Conservation (phyloP, 1,284 basidiomycete species). For the Mycosarcoma mackinlayi region DNA sequence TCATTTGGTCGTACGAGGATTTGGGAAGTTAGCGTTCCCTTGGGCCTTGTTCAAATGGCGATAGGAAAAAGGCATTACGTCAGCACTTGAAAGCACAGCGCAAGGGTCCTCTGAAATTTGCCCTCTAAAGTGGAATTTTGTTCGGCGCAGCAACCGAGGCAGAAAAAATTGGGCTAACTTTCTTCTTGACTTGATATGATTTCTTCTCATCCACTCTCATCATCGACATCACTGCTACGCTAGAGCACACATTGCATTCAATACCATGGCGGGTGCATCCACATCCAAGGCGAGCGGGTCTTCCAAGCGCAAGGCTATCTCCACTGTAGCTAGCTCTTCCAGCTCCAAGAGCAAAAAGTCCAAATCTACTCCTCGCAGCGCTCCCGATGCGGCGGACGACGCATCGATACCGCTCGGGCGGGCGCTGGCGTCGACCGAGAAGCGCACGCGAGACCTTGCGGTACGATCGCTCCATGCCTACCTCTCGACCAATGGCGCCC, state of each 20-base stretch:
- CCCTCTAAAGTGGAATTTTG: conserved; percentile 15
- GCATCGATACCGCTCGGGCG: conserved; percentile 56
- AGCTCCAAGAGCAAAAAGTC: conserved; percentile 10
- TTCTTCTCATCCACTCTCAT: background rate
- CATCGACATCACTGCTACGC: background rate
- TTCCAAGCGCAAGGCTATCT: conserved; percentile 20
- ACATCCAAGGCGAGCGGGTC: conserved; percentile 8
- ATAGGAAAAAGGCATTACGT: conserved; percentile 13
- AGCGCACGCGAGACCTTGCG: conserved; percentile 81
- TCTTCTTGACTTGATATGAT: background rate
- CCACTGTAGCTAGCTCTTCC: background rate
- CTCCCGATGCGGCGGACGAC: conserved; percentile 5
- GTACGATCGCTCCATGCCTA: conserved; percentile 81
- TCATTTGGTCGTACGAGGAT: too few species aligned
- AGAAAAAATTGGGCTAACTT: background rate
- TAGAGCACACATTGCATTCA: background rate
- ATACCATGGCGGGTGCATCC: conserved; percentile 4
- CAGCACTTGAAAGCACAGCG: conserved; percentile 12
- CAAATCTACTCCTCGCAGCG: conserved; percentile 5
- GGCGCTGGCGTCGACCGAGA: conserved; percentile 70
- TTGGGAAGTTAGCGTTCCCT: too few species aligned
- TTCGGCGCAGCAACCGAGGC: conserved; percentile 5
- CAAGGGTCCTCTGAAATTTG: conserved; percentile 33
- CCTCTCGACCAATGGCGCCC: conserved; percentile 55
- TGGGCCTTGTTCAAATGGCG: too few species aligned